Base-by-base conservation (phyloP, 148 eudicot genomes). In the Fagopyrum esculentum region DNA sequence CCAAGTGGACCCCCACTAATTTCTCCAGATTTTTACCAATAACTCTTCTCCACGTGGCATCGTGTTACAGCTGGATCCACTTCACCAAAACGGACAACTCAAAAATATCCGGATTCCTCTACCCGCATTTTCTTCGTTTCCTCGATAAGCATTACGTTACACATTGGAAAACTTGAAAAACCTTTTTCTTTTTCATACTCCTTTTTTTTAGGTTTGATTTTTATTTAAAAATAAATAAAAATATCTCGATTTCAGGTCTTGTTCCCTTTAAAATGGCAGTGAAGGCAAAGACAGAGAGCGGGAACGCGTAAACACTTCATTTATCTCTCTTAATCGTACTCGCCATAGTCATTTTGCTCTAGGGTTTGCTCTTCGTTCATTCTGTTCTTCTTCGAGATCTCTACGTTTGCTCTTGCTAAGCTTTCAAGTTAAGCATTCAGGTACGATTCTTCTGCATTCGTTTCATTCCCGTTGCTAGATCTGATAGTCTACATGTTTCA, bases 41-140 rank as follows among this genome's bases (percentile, higher is more conserved):
- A 35, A 71, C 43, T 13, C 0, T 6, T 19, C 54, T 19, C 74
- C 74, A 47, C 74, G 55, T 17, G 17, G 10, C 6, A 1, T n/a
- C 54, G 11, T 45, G 4, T 71, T 4, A 71, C 74, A 71, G 74
- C 74, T 71, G 74, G 48, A 71, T 71, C 74, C 73, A 71, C 73
- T 35, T 45, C 52, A 2, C 12, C 54, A 19, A 15, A 71, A 71
- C 73, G 73, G 54, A 45, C 69, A 56, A 26, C 69, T 35, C 45
- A 30, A 63, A 63, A 8, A 63, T 12, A 44, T 3, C 69, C 69
- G 69, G 16, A 10, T 60, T 63, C 69, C 69, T 63, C 69, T 63
- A 63, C 15, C 44, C 70, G 45, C 45, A 64, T 64, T 64, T 64
- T 64, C 70, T 64, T 64, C 46, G 70, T 45, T 40, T 64, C 70